These are phyloP conservation scores for Macrolepiota fuliginosa DNA, from an alignment of 768 basidiomycete genomes.

Conservation along the genomic window DNA sequence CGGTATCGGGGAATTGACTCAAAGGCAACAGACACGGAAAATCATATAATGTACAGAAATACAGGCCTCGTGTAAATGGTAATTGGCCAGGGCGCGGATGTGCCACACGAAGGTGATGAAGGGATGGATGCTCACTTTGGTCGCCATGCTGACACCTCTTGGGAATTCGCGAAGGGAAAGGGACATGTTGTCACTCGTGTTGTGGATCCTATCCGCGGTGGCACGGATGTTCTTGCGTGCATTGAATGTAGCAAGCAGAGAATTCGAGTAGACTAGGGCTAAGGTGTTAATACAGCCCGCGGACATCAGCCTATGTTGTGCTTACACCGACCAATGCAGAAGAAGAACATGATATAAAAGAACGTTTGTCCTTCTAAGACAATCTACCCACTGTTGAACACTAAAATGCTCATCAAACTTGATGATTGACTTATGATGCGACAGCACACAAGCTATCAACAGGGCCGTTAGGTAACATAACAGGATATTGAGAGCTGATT, in stretches of 20 bases:
- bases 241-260: slow-evolving; percentile 58
- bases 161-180: slow-evolving; percentile 38
- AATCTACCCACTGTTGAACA: slow-evolving; percentile 33
- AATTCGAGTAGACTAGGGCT: slow-evolving; percentile 52
- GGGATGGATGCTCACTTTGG: background rate
- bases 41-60: too few species aligned
- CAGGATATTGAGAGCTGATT: slow-evolving; percentile 13
- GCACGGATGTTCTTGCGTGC: slow-evolving; percentile 47
- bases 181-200: slow-evolving; percentile 37
- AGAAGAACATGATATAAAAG: slow-evolving; percentile 60
- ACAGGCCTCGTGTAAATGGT: background rate
- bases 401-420: background rate
- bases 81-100: background rate
- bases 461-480: background rate
- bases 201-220: slow-evolving; percentile 35
- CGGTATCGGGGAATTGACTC: too few species aligned
- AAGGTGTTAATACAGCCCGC: background rate
- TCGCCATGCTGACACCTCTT: slow-evolving; percentile 18
- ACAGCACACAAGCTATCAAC: slow-evolving; percentile 50
- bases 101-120: background rate
- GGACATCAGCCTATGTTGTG: slow-evolving; percentile 12
- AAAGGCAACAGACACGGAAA: too few species aligned
- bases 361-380: slow-evolving; percentile 44
- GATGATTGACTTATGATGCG: slow-evolving; percentile 36
- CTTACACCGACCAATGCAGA: slow-evolving; percentile 57